phyloP scores from a whole-genome alignment of 2,329 filamentous ascomycete genomes.

The Penicillium sp. region DNA sequence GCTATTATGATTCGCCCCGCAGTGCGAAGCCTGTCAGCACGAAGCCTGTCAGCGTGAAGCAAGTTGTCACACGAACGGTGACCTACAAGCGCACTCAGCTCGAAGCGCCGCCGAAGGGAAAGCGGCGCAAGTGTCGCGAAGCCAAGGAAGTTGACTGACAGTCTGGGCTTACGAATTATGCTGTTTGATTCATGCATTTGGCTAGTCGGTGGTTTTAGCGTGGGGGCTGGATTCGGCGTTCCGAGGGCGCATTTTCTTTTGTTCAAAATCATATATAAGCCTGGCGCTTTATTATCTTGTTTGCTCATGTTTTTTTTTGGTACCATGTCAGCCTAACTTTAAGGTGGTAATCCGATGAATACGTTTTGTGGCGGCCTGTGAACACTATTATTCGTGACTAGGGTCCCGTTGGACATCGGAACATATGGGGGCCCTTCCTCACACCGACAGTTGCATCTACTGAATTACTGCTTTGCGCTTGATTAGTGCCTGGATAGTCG shows the following conservation, averaged over 20 bases:
- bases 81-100: conserved; percentile 77
- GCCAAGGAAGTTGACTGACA: neutral
- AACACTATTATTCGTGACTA: neutral
- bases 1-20: conserved; percentile 60
- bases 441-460: neutral
- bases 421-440: neutral
- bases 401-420: neutral
- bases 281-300: neutral
- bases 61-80: conserved; percentile 91
- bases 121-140: conserved; percentile 66
- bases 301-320: neutral
- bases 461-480: neutral
- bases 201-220: conserved; percentile 2
- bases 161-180: neutral
- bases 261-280: conserved; percentile 4
- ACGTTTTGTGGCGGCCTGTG: neutral
- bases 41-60: conserved; percentile 68
- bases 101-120: conserved; percentile 86
- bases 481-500: neutral
- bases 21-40: conserved; percentile 62
- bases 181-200: neutral
- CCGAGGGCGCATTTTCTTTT: neutral
- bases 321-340: neutral
- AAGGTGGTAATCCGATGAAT: neutral
- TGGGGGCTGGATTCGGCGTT: neutral